A percentile compares a stretch with the other conserved stretches of the same genome.
These are phyloP conservation scores for Chlamydomonas incerta DNA, from an alignment of 139 green algal genomes.

Conservation along the genomic window DNA sequence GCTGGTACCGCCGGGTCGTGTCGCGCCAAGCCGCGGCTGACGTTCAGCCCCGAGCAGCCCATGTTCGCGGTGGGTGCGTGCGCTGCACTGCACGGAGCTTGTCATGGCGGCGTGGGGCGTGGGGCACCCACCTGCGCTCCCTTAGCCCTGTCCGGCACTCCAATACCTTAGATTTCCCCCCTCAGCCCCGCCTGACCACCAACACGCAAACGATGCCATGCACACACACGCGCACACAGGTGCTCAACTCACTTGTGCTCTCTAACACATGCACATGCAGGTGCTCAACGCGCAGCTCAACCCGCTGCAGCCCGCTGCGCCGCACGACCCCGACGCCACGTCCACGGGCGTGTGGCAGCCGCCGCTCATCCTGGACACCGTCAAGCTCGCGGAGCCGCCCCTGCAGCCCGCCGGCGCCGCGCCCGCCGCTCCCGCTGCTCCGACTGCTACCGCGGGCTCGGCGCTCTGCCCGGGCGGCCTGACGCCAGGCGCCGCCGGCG, in stretches of 20 bases:
- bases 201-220: too few relatives aligned
- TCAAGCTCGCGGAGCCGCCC: conserved; percentile 46
- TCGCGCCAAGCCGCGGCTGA: not conserved
- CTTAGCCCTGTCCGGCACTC: too few relatives aligned
- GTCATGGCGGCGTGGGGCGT: too few relatives aligned
- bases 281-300: too few relatives aligned
- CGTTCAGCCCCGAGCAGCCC: not conserved
- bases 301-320: not conserved
- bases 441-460: not conserved
- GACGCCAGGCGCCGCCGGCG: not conserved
- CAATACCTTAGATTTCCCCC: too few relatives aligned
- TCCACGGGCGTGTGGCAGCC: not conserved
- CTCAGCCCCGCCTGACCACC: too few relatives aligned
- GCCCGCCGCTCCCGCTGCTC: not conserved
- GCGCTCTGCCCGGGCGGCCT: too few relatives aligned
- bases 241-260: too few relatives aligned
- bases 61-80: conserved; percentile 1
- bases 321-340: not conserved
- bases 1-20: too few relatives aligned
- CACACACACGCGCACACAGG: not conserved
- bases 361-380: conserved; percentile 44
- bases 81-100: too few relatives aligned
- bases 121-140: too few relatives aligned
- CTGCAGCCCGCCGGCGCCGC: not conserved
- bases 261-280: not conserved